These are phyloP conservation scores for Calcarisporium arbuscula DNA, from an alignment of 2,329 filamentous ascomycete genomes.

Conservation along the genomic window DNA sequence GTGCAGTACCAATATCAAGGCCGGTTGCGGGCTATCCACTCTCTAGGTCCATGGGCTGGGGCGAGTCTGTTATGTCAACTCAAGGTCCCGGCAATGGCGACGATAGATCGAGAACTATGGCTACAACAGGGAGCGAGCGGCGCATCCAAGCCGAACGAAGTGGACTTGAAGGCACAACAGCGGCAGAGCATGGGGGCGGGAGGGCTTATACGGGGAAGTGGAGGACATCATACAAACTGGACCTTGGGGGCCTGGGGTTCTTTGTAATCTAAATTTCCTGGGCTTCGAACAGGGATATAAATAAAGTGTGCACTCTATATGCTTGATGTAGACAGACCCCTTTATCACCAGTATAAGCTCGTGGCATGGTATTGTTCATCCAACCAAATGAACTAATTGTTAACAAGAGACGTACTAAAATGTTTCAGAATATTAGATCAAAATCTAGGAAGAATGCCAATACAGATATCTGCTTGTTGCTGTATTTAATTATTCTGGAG, in stretches of 20 bases:
- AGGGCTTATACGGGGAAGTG: slow-evolving; percentile 33
- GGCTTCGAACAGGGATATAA: not conserved
- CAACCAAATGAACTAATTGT: too few relatives aligned
- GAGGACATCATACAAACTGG: slow-evolving; percentile 44
- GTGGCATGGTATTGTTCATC: too few relatives aligned
- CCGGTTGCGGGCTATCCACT: slow-evolving; percentile 58
- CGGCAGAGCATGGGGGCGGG: slow-evolving; percentile 59
- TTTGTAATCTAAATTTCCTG: slow-evolving; percentile 24
- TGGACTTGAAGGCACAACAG: slow-evolving; percentile 51
- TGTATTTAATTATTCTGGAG: too few relatives aligned
- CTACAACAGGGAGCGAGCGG: slow-evolving; percentile 59
- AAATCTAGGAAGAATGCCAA: too few relatives aligned
- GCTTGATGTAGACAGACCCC: too few relatives aligned
- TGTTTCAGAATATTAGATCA: too few relatives aligned
- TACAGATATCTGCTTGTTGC: too few relatives aligned
- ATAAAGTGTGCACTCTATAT: too few relatives aligned
- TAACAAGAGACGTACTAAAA: too few relatives aligned
- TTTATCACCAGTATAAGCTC: too few relatives aligned
- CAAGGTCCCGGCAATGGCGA: slow-evolving; percentile 61
- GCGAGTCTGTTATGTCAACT: slow-evolving; percentile 64
- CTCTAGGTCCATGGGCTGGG: slow-evolving; percentile 68
- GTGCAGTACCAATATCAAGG: slow-evolving; percentile 44
- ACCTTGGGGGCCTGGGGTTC: slow-evolving; percentile 58
- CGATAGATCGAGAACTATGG: slow-evolving; percentile 67
- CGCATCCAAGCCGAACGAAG: slow-evolving; percentile 52